Evolutionary conservation across 768 basidiomycete genomes (phyloP).

Genomic region (Tulasnella calospora): DNA sequence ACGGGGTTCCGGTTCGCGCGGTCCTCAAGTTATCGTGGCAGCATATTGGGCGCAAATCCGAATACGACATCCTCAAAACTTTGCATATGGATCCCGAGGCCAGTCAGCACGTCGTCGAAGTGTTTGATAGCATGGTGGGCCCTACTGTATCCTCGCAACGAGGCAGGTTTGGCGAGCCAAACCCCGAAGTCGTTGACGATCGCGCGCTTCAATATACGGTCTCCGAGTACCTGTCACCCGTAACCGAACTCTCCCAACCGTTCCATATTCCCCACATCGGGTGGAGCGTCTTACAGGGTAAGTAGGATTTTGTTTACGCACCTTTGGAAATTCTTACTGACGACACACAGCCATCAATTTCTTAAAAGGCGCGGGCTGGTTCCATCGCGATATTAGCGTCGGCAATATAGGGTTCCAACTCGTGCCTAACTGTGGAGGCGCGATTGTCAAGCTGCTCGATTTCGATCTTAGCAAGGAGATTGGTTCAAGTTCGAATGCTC

Average conservation of each 20-base stretch:
- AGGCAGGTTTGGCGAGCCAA: background rate
- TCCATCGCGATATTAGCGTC: background rate
- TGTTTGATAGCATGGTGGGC: too few relatives aligned
- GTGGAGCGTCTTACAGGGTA: background rate
- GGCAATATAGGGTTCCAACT: background rate
- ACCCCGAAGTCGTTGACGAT: background rate
- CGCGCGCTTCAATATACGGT: background rate
- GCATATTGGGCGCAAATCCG: too few relatives aligned
- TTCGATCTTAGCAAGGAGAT: background rate
- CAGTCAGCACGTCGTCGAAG: too few relatives aligned
- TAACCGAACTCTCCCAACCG: background rate
- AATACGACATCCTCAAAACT: too few relatives aligned
- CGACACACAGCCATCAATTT: background rate
- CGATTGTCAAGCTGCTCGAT: background rate
- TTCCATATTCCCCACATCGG: background rate
- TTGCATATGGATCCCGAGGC: too few relatives aligned
- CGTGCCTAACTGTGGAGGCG: background rate
- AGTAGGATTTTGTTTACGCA: background rate
- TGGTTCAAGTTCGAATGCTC: background rate
- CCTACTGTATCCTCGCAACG: background rate
- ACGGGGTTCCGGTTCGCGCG: too few relatives aligned
- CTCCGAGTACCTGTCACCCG: background rate
- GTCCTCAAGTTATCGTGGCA: too few relatives aligned
- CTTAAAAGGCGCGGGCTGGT: background rate
- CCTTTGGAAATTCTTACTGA: background rate